Evolutionary conservation across 495 filamentous ascomycete genomes (phyloP).

Genomic region (Aspergillus sclerotioniger): DNA sequence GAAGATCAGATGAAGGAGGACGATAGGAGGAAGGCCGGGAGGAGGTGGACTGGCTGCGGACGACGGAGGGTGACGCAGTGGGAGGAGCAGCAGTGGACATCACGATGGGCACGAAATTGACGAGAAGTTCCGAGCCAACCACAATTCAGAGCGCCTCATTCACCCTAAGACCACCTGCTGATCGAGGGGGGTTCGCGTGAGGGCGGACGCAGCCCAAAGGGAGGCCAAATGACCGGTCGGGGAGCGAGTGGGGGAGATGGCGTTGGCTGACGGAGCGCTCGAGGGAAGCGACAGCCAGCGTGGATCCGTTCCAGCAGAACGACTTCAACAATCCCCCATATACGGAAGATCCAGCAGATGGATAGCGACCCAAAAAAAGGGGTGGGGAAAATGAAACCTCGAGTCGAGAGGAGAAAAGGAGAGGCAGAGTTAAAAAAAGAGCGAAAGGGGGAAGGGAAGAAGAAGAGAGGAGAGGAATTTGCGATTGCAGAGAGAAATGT

Average conservation of each 20-base stretch:
- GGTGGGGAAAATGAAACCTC: not conserved
- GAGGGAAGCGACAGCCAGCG: slow-evolving; percentile 15
- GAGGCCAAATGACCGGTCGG: slow-evolving; percentile 18
- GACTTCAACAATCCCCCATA: slow-evolving; percentile 18
- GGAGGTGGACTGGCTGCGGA: slow-evolving; percentile 56
- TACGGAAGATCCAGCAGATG: slow-evolving; percentile 5
- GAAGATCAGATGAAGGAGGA: slow-evolving; percentile 47
- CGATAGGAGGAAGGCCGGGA: slow-evolving; percentile 44
- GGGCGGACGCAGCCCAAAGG: slow-evolving; percentile 19
- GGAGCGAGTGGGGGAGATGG: slow-evolving; percentile 24
- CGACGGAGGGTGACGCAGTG: slow-evolving; percentile 44
- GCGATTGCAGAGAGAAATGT: slow-evolving; percentile 20
- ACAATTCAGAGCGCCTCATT: slow-evolving; percentile 24
- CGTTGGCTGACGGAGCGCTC: slow-evolving; percentile 25
- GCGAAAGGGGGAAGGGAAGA: slow-evolving; percentile 10
- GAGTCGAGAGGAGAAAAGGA: slow-evolving; percentile 1
- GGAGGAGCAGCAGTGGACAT: slow-evolving; percentile 53
- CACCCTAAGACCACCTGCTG: slow-evolving; percentile 13
- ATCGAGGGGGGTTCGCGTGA: slow-evolving; percentile 15
- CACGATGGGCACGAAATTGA: slow-evolving; percentile 24
- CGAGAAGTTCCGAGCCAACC: slow-evolving; percentile 15
- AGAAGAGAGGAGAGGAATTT: slow-evolving; percentile 25
- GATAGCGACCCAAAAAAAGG: slow-evolving; percentile 5
- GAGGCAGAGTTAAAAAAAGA: slow-evolving; percentile 7
- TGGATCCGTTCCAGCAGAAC: slow-evolving; percentile 14